These are phyloP conservation scores for Catharanthus roseus DNA, from an alignment of 257 asterid species.

Conservation along the genomic window DNA sequence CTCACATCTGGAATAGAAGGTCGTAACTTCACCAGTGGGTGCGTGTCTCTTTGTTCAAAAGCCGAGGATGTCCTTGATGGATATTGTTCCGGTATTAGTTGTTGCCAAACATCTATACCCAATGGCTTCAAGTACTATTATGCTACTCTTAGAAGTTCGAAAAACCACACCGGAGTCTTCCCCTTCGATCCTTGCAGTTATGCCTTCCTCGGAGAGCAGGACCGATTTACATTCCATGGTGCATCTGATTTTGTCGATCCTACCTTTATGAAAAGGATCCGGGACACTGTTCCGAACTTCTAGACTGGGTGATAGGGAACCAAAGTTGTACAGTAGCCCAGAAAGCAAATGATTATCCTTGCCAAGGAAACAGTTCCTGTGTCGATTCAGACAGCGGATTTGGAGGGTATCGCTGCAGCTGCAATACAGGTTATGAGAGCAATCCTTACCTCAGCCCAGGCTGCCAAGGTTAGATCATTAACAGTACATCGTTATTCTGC, in stretches of 20 bases:
- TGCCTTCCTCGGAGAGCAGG: slow-evolving; percentile 58
- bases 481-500: no score
- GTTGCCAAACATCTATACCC: slow-evolving; percentile 69
- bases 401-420: slow-evolving; percentile 60
- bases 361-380: slow-evolving; percentile 44
- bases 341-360: slow-evolving; percentile 27
- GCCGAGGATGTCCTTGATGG: slow-evolving; percentile 35
- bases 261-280: slow-evolving; percentile 24
- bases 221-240: slow-evolving; percentile 39
- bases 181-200: slow-evolving; percentile 57
- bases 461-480: slow-evolving; percentile 46
- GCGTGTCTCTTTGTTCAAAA: slow-evolving; percentile 38
- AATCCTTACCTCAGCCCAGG: slow-evolving; percentile 66
- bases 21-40: slow-evolving; percentile 42
- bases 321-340: slow-evolving; percentile 31
- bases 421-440: slow-evolving; percentile 50
- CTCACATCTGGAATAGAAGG: slow-evolving; percentile 20
- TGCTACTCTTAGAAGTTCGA: slow-evolving; percentile 5
- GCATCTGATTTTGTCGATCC: slow-evolving; percentile 45
- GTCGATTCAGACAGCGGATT: slow-evolving; percentile 39
- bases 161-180: slow-evolving; percentile 33
- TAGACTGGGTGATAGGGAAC: slow-evolving; percentile 75
- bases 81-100: slow-evolving; percentile 57
- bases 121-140: slow-evolving; percentile 26
- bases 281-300: slow-evolving; percentile 33